These are phyloP conservation scores for Penicillium olsonii DNA, from an alignment of 2,329 filamentous ascomycete genomes.

Conservation along the genomic window DNA sequence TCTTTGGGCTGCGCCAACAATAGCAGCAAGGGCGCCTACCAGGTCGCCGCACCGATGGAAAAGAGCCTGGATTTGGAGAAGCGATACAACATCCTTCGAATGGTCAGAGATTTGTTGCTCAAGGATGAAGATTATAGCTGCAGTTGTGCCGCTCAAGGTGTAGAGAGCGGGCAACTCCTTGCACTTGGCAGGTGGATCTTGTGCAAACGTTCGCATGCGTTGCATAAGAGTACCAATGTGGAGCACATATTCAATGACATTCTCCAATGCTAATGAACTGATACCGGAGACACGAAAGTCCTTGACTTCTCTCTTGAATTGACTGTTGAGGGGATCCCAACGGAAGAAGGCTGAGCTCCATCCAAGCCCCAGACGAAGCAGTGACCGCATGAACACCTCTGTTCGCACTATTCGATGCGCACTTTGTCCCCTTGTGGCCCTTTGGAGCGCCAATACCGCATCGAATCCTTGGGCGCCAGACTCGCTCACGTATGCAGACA, in stretches of 20 bases:
- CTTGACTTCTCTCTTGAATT: constrained; percentile 44
- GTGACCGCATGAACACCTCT: constrained; percentile 41
- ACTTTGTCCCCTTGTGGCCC: constrained; percentile 19
- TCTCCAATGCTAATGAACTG: constrained; percentile 46
- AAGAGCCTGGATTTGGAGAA: constrained; percentile 40
- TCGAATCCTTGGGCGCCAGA: constrained; percentile 43
- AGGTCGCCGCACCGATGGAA: constrained; percentile 43
- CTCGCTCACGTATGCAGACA: constrained; percentile 47
- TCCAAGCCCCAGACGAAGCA: constrained; percentile 45
- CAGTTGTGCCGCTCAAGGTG: constrained; percentile 36
- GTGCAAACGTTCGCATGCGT: constrained; percentile 37
- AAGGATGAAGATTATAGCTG: constrained; percentile 39
- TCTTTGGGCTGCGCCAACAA: constrained; percentile 49
- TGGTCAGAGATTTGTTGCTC: constrained; percentile 36
- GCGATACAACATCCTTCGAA: constrained; percentile 30
- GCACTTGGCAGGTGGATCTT: constrained; percentile 26
- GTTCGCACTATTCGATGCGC: constrained; percentile 36
- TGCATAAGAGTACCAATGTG: constrained; percentile 42
- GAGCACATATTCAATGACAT: constrained; percentile 32
- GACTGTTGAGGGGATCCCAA: constrained; percentile 37
- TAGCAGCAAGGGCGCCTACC: constrained; percentile 36
- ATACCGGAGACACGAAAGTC: constrained; percentile 53
- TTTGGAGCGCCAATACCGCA: constrained; percentile 35
- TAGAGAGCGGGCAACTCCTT: constrained; percentile 35
- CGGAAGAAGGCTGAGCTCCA: constrained; percentile 48